phyloP scores from a whole-genome alignment of 495 filamentous ascomycete genomes.

The Daldinia childiae region DNA sequence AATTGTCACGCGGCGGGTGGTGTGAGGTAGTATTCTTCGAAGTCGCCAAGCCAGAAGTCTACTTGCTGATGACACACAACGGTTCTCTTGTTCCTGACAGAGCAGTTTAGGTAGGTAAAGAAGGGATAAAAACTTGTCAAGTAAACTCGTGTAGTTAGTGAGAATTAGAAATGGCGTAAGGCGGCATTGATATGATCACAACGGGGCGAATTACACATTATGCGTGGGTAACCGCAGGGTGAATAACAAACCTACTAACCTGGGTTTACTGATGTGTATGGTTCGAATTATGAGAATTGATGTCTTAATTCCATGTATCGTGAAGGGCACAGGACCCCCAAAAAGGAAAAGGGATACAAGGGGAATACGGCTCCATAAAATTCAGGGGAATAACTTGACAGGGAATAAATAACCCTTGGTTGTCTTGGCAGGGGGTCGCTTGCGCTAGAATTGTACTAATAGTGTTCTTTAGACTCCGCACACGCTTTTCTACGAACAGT shows the following conservation, averaged over 20 bases:
- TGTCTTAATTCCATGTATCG: slow-evolving; percentile 9
- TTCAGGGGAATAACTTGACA: slow-evolving; percentile 36
- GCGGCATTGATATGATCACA: slow-evolving; percentile 32
- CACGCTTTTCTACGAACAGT: slow-evolving; percentile 10
- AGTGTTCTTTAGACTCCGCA: not conserved
- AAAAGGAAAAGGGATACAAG: not conserved
- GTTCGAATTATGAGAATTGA: slow-evolving; percentile 32
- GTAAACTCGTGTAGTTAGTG: not conserved
- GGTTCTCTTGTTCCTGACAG: slow-evolving; percentile 22
- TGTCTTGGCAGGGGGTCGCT: slow-evolving; percentile 37
- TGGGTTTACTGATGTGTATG: slow-evolving; percentile 12
- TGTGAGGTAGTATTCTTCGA: slow-evolving; percentile 23
- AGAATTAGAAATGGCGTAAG: slow-evolving; percentile 18
- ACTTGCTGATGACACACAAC: slow-evolving; percentile 25
- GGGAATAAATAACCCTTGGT: slow-evolving; percentile 22
- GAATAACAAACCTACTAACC: slow-evolving; percentile 6
- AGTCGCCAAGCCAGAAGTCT: slow-evolving; percentile 32
- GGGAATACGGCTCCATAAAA: slow-evolving; percentile 31
- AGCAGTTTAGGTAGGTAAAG: not conserved
- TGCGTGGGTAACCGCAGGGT: slow-evolving; percentile 16
- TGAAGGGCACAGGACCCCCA: not conserved
- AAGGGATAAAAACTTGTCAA: slow-evolving; percentile 10
- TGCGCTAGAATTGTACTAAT: not conserved
- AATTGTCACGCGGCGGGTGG: slow-evolving; percentile 20
- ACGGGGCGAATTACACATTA: slow-evolving; percentile 31